Percentiles rank a stretch among this genome's conserved stretches.
These are phyloP conservation scores for Diutina ranongensis DNA, from an alignment of 1,139 yeast genomes.

Conservation along the genomic window DNA sequence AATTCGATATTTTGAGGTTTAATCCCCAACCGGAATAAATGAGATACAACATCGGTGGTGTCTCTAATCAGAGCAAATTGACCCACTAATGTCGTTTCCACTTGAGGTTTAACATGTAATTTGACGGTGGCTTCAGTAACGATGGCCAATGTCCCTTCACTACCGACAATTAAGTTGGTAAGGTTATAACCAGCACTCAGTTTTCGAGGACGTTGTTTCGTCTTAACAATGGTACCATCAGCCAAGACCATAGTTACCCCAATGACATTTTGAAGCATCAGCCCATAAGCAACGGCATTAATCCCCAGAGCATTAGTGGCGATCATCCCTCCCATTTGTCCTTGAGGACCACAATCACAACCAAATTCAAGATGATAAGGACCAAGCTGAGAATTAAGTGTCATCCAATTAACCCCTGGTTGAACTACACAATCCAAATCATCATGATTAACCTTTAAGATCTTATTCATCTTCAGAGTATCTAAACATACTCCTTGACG, in stretches of 20 bases:
- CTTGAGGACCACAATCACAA: conserved; percentile 73
- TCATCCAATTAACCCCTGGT: conserved; percentile 40
- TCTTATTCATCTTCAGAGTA: conserved; percentile 20
- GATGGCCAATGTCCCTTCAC: conserved; percentile 36
- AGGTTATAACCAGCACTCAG: conserved; percentile 36
- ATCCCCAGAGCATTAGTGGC: conserved; percentile 36
- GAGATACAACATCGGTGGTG: conserved; percentile 49
- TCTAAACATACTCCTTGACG: conserved; percentile 44
- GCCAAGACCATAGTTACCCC: conserved; percentile 36
- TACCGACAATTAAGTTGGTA: conserved; percentile 33
- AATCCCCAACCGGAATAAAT: conserved; percentile 40
- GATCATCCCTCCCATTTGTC: conserved; percentile 54
- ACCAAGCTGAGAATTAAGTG: conserved; percentile 39
- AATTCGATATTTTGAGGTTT: conserved; percentile 55
- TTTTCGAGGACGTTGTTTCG: conserved; percentile 34
- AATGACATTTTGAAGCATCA: conserved; percentile 37
- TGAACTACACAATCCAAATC: conserved; percentile 36
- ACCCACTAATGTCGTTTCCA: conserved; percentile 45
- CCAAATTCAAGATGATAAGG: conserved; percentile 33
- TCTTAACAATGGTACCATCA: conserved; percentile 34
- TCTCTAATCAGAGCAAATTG: conserved; percentile 42
- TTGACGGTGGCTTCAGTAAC: conserved; percentile 34
- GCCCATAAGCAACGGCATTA: conserved; percentile 34
- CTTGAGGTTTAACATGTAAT: conserved; percentile 38
- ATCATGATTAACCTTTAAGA: conserved; percentile 35